Percentiles rank a stretch among this genome's conserved stretches.
Evolutionary conservation across 306 rosid genomes (phyloP).

Genomic region (Cicer pinnatifidum): DNA sequence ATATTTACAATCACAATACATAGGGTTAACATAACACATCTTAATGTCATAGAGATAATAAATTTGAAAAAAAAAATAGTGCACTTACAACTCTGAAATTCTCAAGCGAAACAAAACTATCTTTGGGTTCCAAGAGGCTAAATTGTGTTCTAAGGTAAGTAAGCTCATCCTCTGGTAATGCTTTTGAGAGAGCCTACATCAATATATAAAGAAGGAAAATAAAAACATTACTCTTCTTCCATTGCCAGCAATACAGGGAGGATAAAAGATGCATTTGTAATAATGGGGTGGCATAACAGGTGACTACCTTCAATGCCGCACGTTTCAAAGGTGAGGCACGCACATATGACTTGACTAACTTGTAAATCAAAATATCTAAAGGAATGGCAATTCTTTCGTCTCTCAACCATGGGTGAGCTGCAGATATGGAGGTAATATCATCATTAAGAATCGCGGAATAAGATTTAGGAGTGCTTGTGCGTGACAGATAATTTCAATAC

Average conservation of each 20-base stretch:
- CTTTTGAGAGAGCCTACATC: slow-evolving; percentile 88
- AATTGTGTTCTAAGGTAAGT: slow-evolving; percentile 81
- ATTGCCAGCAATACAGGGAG: neutral
- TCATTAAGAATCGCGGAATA: slow-evolving; percentile 33
- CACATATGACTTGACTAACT: slow-evolving; percentile 75
- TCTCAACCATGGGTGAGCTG: slow-evolving; percentile 97
- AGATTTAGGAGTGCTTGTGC: slow-evolving; percentile 16
- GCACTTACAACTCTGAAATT: slow-evolving; percentile 80
- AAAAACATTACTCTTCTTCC: slow-evolving; percentile 34
- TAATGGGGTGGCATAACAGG: slow-evolving; percentile 36
- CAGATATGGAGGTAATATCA: slow-evolving; percentile 48
- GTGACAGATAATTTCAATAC: slow-evolving; percentile 24
- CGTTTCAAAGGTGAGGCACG: slow-evolving; percentile 84
- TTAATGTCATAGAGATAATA: slow-evolving; percentile 31
- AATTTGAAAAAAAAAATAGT: slow-evolving; percentile 3
- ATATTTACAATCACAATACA: slow-evolving; percentile 7
- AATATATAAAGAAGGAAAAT: slow-evolving; percentile 34
- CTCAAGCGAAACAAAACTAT: slow-evolving; percentile 68
- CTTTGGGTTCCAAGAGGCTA: slow-evolving; percentile 76
- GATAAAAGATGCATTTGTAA: slow-evolving; percentile 23
- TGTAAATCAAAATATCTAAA: slow-evolving; percentile 81
- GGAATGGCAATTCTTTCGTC: slow-evolving; percentile 68
- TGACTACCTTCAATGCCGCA: slow-evolving; percentile 78
- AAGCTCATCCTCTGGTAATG: slow-evolving; percentile 80
- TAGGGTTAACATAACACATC: slow-evolving; percentile 13